Conservation (phyloP, 768 basidiomycete genomes). For the Exidia glandulosa region DNA sequence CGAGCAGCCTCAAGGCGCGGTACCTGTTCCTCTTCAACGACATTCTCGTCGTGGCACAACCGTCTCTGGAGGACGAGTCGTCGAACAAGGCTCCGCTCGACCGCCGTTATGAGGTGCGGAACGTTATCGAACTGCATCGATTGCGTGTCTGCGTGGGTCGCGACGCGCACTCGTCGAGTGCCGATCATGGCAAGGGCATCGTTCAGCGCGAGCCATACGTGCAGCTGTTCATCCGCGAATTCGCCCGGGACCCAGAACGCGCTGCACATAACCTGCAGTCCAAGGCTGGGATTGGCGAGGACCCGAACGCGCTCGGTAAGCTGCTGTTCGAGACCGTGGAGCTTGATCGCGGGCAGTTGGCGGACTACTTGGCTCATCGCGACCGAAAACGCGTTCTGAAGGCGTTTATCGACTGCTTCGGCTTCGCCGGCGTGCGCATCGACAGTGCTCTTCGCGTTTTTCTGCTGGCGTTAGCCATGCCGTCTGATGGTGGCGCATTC, state of each 20-base stretch:
- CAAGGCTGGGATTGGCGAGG: slow-evolving; percentile 47
- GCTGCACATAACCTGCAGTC: slow-evolving; percentile 64
- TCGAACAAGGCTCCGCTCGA: slow-evolving; percentile 44
- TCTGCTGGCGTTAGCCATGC: slow-evolving; percentile 68
- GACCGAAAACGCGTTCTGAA: slow-evolving; percentile 67
- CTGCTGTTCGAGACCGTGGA: slow-evolving; percentile 75
- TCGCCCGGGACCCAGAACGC: slow-evolving; percentile 66
- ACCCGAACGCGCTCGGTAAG: slow-evolving; percentile 66
- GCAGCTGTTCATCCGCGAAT: slow-evolving; percentile 65
- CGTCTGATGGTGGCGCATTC: slow-evolving; percentile 30
- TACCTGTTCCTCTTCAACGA: slow-evolving; percentile 97
- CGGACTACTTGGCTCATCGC: slow-evolving; percentile 70
- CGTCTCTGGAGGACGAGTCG: slow-evolving; percentile 52
- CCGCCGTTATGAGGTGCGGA: slow-evolving; percentile 80
- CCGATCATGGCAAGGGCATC: slow-evolving; percentile 51
- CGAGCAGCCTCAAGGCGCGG: slow-evolving; percentile 89
- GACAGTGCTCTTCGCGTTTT: slow-evolving; percentile 87
- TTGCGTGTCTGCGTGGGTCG: slow-evolving; percentile 26
- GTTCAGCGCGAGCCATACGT: slow-evolving; percentile 49
- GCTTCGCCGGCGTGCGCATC: slow-evolving; percentile 70
- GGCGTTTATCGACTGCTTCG: slow-evolving; percentile 80
- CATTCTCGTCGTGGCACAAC: slow-evolving; percentile 87
- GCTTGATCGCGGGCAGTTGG: slow-evolving; percentile 71
- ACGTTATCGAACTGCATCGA: slow-evolving; percentile 66
- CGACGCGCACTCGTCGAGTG: slow-evolving; percentile 19